Percentiles rank a stretch among this genome's conserved stretches.
Conservation (phyloP, 371 early-diverging fungal genomes). For the Hamiltosporidium tvaerminnensis region DNA sequence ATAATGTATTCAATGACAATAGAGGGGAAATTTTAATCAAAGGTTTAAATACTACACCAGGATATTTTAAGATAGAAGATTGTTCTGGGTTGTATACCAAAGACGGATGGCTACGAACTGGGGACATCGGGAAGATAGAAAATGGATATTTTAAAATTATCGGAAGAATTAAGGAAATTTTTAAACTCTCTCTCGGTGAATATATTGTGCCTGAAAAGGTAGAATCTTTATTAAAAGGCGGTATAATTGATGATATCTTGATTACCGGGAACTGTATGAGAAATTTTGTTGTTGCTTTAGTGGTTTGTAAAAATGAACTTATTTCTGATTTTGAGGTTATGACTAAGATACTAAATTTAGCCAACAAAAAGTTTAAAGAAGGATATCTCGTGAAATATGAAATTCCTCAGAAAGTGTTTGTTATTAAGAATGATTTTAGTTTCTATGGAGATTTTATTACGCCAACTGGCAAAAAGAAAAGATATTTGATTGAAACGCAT, state of each 20-base stretch:
- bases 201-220: constrained; percentile 91
- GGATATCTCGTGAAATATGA: constrained; percentile 48
- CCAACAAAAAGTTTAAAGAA: constrained; percentile 23
- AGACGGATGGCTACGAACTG: constrained; percentile 77
- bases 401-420: constrained; percentile 41
- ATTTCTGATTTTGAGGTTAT: constrained; percentile 12
- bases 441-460: constrained; percentile 43
- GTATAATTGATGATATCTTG: constrained; percentile 56
- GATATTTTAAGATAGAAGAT: constrained; percentile 60
- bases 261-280: constrained; percentile 35
- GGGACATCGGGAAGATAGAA: constrained; percentile 71
- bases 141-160: constrained; percentile 59
- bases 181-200: constrained; percentile 85
- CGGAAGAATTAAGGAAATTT: constrained; percentile 86
- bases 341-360: constrained; percentile 13
- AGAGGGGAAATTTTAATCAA: constrained; percentile 69
- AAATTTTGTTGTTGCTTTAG: constrained; percentile 49
- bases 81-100: constrained; percentile 62
- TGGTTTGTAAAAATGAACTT: constrained; percentile 16
- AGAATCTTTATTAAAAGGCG: constrained; percentile 61
- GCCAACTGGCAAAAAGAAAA: constrained; percentile 52
- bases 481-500: constrained; percentile 33
- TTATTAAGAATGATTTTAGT: constrained; percentile 28
- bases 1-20: no score
- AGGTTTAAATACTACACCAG: constrained; percentile 61